Evolutionary conservation across 2,329 filamentous ascomycete species (phyloP), one percentile per base, ranked within the genome.

Genomic region (Xylariales sp.): DNA sequence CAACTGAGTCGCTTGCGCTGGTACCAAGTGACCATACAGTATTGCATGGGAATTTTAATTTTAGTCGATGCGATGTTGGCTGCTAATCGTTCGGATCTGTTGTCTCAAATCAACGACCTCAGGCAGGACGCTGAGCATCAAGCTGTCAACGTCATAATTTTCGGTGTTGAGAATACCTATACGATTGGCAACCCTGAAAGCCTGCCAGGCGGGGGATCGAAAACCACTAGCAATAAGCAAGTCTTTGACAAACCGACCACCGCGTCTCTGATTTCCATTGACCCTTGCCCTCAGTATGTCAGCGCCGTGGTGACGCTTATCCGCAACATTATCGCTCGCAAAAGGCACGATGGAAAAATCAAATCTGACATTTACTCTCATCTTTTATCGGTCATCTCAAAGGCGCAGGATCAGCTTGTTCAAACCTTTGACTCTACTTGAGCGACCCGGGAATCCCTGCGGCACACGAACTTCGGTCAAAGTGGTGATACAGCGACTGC

Each of bases 161-260:
- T 46, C 32, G 43, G 45, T 8, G 19, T 44, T 7, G 35, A 48
- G 6, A 44, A 33, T 37, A 38, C 27, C 8, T 25, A 25, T n/a
- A 25, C n/a, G 8, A 25, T 25, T 8, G 8, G n/a, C n/a, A n/a
- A n/a, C 8, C 23, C 23, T 25, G 8, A 8, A 25, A n/a, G n/a
- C 8, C 8, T 8, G n/a, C n/a, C 23, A n/a, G 23, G n/a, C 8
- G 8, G 8, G 8, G 23, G 8, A 25, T 25, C 23, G 23, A 25
- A 25, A 8, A n/a, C n/a, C 23, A 25, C 23, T 25, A n/a, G 8
- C 23, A n/a, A 8, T 8, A 8, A 25, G 8, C 8, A 8, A 25
- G 8, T 25, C 23, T n/a, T n/a, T 8, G 23, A 25, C 23, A n/a
- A n/a, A 25, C 8, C 23, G 23, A n/a, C 23, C 23, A 25, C 23